Conservation (phyloP, 2,329 filamentous ascomycete species). For the Raffaelea albimanens region DNA sequence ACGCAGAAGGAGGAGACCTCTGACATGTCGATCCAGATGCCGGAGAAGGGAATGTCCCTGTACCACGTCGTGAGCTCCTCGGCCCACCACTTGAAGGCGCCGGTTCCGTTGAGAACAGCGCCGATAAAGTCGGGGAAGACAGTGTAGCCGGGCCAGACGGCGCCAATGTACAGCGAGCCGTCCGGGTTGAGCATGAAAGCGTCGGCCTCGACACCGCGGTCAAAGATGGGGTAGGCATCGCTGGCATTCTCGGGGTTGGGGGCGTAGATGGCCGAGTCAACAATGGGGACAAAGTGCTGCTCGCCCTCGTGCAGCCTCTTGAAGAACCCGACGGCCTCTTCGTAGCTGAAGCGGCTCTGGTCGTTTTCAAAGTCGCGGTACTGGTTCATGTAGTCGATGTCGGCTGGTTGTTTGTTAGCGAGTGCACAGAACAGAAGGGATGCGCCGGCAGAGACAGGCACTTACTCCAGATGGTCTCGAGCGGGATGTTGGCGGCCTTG, state of each 20-base stretch:
- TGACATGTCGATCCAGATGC: conserved; percentile 50
- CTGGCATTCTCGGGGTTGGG: conserved; percentile 60
- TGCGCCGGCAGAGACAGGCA: background rate
- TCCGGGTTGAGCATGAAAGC: conserved; percentile 48
- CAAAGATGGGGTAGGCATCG: conserved; percentile 56
- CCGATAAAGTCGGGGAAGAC: conserved; percentile 61
- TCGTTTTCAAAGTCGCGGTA: conserved; percentile 57
- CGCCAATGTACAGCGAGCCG: conserved; percentile 46
- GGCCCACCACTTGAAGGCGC: conserved; percentile 54
- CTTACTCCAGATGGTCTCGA: conserved; percentile 59
- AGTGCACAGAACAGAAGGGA: background rate
- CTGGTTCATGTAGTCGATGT: conserved; percentile 61
- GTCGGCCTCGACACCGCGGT: conserved; percentile 49
- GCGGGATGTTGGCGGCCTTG: conserved; percentile 51
- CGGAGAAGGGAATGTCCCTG: conserved; percentile 36
- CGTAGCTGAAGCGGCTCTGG: conserved; percentile 43
- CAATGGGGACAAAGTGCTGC: conserved; percentile 65
- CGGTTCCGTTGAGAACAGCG: conserved; percentile 48
- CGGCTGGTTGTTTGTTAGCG: conserved; percentile 25
- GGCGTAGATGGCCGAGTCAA: conserved; percentile 60
- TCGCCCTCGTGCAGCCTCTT: conserved; percentile 51
- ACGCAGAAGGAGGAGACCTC: conserved; percentile 41
- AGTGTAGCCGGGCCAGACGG: conserved; percentile 67
- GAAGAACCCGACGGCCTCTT: conserved; percentile 51
- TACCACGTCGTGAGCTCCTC: conserved; percentile 32